Percentiles rank a stretch among this genome's conserved stretches.
Evolutionary conservation across 148 eudicot species (phyloP).

Genomic region (Bassia scoparia): DNA sequence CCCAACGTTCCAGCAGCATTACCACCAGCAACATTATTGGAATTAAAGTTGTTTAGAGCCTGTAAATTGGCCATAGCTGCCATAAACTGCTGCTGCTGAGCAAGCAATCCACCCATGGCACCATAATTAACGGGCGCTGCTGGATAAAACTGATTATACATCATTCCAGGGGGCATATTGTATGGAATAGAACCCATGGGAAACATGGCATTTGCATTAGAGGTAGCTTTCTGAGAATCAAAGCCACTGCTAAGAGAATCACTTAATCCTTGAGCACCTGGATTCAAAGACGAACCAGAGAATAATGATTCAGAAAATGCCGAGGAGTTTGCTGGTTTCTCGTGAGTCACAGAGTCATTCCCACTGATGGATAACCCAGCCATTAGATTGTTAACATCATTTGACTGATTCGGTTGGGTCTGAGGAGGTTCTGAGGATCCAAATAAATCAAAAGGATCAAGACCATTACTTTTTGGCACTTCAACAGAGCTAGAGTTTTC

Average conservation of each 20-base stretch:
- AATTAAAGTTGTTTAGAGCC: constrained; percentile 50
- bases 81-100: constrained; percentile 77
- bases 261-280: constrained; percentile 34
- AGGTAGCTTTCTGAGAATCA: constrained; percentile 42
- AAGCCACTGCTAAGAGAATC: constrained; percentile 32
- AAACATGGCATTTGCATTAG: constrained; percentile 47
- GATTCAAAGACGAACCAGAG: constrained; percentile 27
- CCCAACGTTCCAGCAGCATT: constrained; percentile 43
- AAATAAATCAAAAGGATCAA: constrained; percentile 62
- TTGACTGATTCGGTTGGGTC: constrained; percentile 27
- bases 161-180: constrained; percentile 53
- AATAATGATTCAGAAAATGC: constrained; percentile 33
- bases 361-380: constrained; percentile 56
- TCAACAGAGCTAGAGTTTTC: constrained; percentile 35
- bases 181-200: constrained; percentile 58
- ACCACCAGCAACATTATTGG: constrained; percentile 39
- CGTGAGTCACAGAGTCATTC: constrained; percentile 34
- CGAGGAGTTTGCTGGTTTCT: constrained; percentile 30
- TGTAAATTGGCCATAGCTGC: constrained; percentile 88
- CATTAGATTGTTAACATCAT: constrained; percentile 51
- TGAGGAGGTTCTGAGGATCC: constrained; percentile 46
- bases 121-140: constrained; percentile 58
- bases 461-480: constrained; percentile 25
- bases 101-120: constrained; percentile 59
- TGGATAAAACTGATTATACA: constrained; percentile 63